These are phyloP conservation scores for Trichoderma polysporum DNA, from an alignment of 2,329 filamentous ascomycete genomes.

Conservation along the genomic window DNA sequence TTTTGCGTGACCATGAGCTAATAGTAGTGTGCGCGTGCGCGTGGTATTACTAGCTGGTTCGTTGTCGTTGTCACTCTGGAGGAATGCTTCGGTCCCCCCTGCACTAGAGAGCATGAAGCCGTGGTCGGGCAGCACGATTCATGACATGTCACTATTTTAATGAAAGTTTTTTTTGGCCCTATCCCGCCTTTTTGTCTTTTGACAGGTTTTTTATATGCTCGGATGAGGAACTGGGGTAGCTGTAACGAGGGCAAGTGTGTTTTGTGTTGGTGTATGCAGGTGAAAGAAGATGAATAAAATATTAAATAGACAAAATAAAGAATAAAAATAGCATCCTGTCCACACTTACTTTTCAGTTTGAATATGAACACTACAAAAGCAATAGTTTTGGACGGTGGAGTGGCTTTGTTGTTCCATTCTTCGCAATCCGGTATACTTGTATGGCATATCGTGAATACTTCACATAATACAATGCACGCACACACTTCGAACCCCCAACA, in stretches of 20 bases:
- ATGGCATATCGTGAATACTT: too few species aligned
- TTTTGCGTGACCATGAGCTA: constrained; percentile 15
- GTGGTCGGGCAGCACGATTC: constrained; percentile 12
- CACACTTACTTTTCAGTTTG: too few species aligned
- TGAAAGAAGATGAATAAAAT: neutral
- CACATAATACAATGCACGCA: neutral
- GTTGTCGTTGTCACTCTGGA: neutral
- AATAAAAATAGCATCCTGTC: too few species aligned
- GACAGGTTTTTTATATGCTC: neutral
- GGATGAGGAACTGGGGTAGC: neutral
- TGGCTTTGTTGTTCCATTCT: too few species aligned
- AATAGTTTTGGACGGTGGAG: too few species aligned
- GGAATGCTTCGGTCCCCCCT: constrained; percentile 12
- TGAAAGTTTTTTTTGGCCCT: neutral
- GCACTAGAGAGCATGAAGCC: constrained; percentile 1
- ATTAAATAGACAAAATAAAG: too few species aligned
- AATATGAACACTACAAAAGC: too few species aligned
- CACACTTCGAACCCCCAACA: neutral
- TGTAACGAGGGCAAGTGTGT: neutral
- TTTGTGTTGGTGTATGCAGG: neutral
- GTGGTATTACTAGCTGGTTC: neutral
- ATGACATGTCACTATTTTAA: constrained; percentile 11
- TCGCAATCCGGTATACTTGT: too few species aligned
- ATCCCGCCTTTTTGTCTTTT: neutral
- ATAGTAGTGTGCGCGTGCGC: constrained; percentile 1